These are phyloP conservation scores for Phytophthora litchii DNA, from an alignment of 352 stramenopile species.

Conservation along the genomic window DNA sequence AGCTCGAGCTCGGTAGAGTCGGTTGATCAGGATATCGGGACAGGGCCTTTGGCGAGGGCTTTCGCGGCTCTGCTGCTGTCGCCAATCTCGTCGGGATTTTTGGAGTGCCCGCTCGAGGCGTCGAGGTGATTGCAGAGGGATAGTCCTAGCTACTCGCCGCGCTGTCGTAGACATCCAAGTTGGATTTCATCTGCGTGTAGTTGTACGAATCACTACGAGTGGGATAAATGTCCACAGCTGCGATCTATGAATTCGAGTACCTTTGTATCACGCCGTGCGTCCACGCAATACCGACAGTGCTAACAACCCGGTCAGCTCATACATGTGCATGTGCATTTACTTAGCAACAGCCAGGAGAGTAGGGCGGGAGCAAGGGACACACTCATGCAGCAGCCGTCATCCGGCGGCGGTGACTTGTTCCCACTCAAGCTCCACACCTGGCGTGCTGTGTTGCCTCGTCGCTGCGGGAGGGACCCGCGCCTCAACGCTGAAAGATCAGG, in stretches of 20 bases:
- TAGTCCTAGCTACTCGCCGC: slow-evolving; percentile 3
- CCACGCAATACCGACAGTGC: not conserved
- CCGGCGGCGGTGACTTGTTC: slow-evolving; percentile 6
- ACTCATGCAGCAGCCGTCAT: slow-evolving; percentile 1
- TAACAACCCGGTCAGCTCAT: slow-evolving; percentile 18
- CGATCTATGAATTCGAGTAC: slow-evolving; percentile 13
- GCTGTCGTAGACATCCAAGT: not conserved
- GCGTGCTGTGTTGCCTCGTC: slow-evolving; percentile 29
- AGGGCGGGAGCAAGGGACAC: slow-evolving; percentile 6
- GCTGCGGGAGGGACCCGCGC: slow-evolving; percentile 18
- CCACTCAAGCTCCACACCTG: slow-evolving; percentile 10
- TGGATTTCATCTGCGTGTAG: not conserved
- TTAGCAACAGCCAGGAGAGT: slow-evolving; percentile 2
- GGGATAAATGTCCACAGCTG: slow-evolving; percentile 15
- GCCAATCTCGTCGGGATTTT: slow-evolving; percentile 5
- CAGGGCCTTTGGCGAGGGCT: slow-evolving; percentile 6
- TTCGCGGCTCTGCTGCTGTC: slow-evolving; percentile 2
- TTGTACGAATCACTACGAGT: slow-evolving; percentile 6
- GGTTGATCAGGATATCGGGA: slow-evolving; percentile 12
- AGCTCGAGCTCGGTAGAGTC: slow-evolving; percentile 13
- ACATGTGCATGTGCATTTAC: slow-evolving; percentile 2
- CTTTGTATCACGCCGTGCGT: slow-evolving; percentile 16
- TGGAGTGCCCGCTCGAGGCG: slow-evolving; percentile 11
- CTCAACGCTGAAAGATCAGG: slow-evolving; percentile 15
- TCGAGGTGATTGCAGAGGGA: slow-evolving; percentile 10